A percentile compares a stretch with the other conserved stretches of the same genome.
These are phyloP conservation scores for Backusella tuberculispora DNA, from an alignment of 192 early-diverging fungal species.

Conservation along the genomic window DNA sequence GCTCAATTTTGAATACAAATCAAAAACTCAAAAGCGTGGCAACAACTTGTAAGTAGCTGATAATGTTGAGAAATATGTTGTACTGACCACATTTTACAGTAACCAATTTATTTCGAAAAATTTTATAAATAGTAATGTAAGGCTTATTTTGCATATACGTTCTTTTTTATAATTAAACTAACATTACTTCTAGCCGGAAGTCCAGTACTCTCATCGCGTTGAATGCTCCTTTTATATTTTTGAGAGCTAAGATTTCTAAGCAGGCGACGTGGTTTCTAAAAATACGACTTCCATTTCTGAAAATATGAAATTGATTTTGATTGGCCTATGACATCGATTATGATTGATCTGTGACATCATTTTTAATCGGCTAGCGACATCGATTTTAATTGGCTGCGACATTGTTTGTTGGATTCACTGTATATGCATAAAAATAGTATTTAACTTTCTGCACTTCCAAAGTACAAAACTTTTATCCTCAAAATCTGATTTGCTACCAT, in stretches of 20 bases:
- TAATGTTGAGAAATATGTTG: no score
- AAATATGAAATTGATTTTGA: constrained; percentile 9
- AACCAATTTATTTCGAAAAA: no score
- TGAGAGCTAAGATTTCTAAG: constrained; percentile 11
- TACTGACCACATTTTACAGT: no score
- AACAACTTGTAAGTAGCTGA: no score
- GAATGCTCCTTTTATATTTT: no score
- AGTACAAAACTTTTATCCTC: no score
- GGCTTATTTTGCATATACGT: no score
- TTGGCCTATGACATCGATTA: not conserved
- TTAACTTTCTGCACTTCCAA: not conserved
- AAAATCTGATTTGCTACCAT: not conserved
- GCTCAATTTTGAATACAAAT: no score
- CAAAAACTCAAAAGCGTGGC: no score
- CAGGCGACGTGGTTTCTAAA: not conserved
- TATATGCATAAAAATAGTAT: no score
- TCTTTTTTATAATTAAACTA: constrained; percentile 6
- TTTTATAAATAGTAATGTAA: no score
- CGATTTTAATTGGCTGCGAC: constrained; percentile 12
- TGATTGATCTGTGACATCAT: not conserved
- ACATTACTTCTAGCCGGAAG: constrained; percentile 4
- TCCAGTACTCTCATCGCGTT: not conserved
- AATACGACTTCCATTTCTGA: not conserved
- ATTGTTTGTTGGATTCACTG: constrained; percentile 17
- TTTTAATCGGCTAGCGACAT: not conserved